phyloP scores from a whole-genome alignment of 2,329 filamentous ascomycete genomes.

The Dactylellina sp. region DNA sequence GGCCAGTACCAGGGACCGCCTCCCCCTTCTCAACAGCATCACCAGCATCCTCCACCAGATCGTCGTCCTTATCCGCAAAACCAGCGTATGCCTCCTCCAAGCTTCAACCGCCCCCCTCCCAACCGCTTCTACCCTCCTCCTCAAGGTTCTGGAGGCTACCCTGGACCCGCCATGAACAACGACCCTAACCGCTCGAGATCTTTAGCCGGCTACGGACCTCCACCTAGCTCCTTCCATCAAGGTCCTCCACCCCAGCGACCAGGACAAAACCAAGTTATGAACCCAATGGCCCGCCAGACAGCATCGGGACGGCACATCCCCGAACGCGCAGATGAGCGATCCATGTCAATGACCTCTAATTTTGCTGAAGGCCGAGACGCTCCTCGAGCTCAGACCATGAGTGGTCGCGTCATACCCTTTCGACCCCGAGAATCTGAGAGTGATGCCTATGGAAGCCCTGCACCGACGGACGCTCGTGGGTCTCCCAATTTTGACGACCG shows the following conservation, averaged over 20 bases:
- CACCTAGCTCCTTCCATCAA: constrained; percentile 81
- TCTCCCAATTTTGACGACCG: constrained; percentile 40
- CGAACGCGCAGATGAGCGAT: constrained; percentile 88
- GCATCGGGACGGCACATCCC: constrained; percentile 92
- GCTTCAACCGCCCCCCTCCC: constrained; percentile 66
- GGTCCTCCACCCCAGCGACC: constrained; percentile 57
- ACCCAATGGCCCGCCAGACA: constrained; percentile 79
- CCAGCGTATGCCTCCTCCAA: constrained; percentile 64
- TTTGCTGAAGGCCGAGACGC: constrained; percentile 77
- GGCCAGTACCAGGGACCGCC: constrained; percentile 38
- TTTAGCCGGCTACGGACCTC: constrained; percentile 76
- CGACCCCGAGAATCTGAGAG: constrained; percentile 71
- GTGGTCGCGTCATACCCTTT: constrained; percentile 88
- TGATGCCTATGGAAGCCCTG: constrained; percentile 54
- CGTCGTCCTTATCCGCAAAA: constrained; percentile 78
- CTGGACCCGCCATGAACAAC: constrained; percentile 79
- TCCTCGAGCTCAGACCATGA: constrained; percentile 83
- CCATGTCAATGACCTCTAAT: constrained; percentile 95
- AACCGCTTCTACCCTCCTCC: constrained; percentile 71
- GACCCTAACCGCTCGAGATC: constrained; percentile 94
- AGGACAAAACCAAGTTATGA: constrained; percentile 62
- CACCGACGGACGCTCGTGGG: constrained; percentile 64
- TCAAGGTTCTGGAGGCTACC: constrained; percentile 70
- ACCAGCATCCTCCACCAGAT: constrained; percentile 62
- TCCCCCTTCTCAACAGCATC: constrained; percentile 55